phyloP scores from a whole-genome alignment of 148 eudicot species.

The Nyssa sinensis region DNA sequence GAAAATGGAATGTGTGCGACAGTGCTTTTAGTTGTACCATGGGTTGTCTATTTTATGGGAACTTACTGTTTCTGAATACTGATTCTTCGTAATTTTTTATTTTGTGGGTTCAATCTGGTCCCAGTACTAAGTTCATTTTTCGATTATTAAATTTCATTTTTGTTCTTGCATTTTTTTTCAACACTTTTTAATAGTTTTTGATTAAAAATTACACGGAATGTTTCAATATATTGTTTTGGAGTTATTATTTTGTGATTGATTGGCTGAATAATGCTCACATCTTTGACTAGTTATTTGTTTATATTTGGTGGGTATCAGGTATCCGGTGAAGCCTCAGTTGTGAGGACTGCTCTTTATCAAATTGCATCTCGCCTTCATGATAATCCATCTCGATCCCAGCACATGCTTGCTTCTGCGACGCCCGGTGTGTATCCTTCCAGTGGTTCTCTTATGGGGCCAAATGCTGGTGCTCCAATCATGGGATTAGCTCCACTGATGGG shows the following conservation, averaged over 20 bases:
- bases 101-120: neutral
- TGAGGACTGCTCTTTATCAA: conserved; percentile 77
- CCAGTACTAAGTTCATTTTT: neutral
- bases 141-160: neutral
- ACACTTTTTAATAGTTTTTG: too few relatives aligned
- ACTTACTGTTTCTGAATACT: neutral
- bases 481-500: conserved; percentile 70
- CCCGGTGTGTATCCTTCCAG: conserved; percentile 52
- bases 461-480: conserved; percentile 65
- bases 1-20: neutral
- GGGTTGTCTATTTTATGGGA: neutral
- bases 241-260: neutral
- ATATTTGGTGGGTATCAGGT: conserved; percentile 38
- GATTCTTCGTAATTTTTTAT: neutral
- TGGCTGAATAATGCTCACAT: neutral
- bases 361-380: conserved; percentile 89
- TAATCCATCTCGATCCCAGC: conserved; percentile 94
- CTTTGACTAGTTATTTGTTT: neutral
- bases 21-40: neutral
- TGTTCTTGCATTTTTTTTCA: neutral
- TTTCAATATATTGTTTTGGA: too few relatives aligned
- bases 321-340: conserved; percentile 72
- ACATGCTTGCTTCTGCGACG: conserved; percentile 67
- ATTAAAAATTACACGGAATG: neutral
- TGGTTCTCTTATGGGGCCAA: conserved; percentile 65